phyloP scores from a whole-genome alignment of 108 stramenopile species.

The Cyclostephanos tholiformis region DNA sequence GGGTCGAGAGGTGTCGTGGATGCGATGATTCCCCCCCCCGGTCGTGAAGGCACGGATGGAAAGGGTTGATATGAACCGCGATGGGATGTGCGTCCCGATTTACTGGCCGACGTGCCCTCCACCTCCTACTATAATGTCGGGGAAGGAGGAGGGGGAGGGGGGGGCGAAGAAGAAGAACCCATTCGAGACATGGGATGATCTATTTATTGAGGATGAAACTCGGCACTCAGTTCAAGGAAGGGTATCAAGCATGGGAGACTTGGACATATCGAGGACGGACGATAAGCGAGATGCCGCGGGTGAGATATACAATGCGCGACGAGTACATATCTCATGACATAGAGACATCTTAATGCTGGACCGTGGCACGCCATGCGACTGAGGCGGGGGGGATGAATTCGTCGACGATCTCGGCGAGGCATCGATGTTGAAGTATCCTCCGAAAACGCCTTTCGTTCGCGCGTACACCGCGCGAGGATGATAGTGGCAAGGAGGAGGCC shows the following conservation, averaged over 20 bases:
- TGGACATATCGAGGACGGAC: neutral
- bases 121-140: neutral
- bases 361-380: slow-evolving; percentile 26
- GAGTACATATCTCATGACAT: slow-evolving; percentile 1
- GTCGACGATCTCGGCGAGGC: slow-evolving; percentile 9
- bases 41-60: neutral
- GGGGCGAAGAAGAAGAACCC: no score
- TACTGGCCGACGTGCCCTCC: slow-evolving; percentile 3
- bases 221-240: neutral
- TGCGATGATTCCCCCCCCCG: neutral
- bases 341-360: slow-evolving; percentile 17
- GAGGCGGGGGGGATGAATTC: slow-evolving; percentile 21
- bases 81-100: neutral
- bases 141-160: neutral
- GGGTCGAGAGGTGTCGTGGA: slow-evolving; percentile 14
- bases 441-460: neutral
- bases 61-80: neutral
- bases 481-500: neutral
- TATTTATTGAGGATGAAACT: neutral
- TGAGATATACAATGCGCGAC: neutral
- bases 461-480: slow-evolving; percentile 13
- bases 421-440: neutral
- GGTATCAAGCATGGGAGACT: slow-evolving; percentile 2
- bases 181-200: slow-evolving; percentile 3
- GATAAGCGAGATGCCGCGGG: neutral